phyloP scores from a whole-genome alignment of 257 asterid genomes.

The Przewalskia tangutica region DNA sequence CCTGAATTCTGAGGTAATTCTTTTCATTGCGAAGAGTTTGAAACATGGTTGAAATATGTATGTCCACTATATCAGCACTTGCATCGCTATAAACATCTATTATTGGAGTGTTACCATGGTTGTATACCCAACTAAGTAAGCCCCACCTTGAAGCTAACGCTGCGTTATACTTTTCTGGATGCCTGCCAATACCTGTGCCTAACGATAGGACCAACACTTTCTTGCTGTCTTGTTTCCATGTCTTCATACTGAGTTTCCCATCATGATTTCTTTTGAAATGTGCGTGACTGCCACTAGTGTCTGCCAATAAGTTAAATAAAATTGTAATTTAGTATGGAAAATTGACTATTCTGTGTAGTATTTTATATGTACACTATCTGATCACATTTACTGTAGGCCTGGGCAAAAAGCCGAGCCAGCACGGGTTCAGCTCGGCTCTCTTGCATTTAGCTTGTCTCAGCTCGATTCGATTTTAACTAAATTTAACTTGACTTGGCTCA shows the following conservation, averaged over 20 bases:
- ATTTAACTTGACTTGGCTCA: too few species aligned
- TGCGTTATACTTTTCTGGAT: slow-evolving; percentile 30
- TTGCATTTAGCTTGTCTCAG: too few species aligned
- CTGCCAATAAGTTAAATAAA: slow-evolving; percentile 12
- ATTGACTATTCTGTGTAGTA: too few species aligned
- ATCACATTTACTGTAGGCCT: too few species aligned
- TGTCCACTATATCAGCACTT: slow-evolving; percentile 47
- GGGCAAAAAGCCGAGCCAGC: too few species aligned
- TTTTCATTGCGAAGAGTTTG: slow-evolving; percentile 29
- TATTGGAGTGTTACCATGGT: slow-evolving; percentile 34
- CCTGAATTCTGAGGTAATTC: slow-evolving; percentile 59
- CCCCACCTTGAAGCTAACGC: slow-evolving; percentile 42
- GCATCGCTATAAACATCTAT: slow-evolving; percentile 30
- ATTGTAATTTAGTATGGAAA: neutral
- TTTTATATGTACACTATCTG: too few species aligned
- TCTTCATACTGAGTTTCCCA: slow-evolving; percentile 25
- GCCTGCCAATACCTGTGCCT: slow-evolving; percentile 39
- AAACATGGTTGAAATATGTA: slow-evolving; percentile 49
- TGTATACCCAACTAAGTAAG: slow-evolving; percentile 32
- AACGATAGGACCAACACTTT: slow-evolving; percentile 43
- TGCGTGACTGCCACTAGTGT: slow-evolving; percentile 55
- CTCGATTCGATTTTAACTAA: too few species aligned
- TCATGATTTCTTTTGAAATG: slow-evolving; percentile 39
- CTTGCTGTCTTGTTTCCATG: slow-evolving; percentile 38
- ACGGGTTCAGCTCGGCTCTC: too few species aligned